These are phyloP conservation scores for Hippophae tibetana DNA, from an alignment of 306 rosid genomes.

Conservation along the genomic window DNA sequence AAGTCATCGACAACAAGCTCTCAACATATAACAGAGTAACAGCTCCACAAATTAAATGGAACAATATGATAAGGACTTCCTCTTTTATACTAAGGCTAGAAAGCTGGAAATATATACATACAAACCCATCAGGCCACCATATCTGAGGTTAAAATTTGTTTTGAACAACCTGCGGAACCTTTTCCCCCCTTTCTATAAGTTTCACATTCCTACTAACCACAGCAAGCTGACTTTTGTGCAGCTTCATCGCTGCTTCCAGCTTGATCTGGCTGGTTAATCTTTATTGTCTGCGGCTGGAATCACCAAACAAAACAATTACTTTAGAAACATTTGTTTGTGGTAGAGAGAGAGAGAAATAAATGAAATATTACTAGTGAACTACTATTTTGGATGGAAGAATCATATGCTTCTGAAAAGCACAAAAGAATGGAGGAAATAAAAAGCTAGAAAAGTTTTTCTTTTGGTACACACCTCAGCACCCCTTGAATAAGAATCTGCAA, in stretches of 20 bases:
- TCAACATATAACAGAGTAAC: constrained; percentile 5
- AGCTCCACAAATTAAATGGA: constrained; percentile 20
- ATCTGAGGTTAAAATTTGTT: no score
- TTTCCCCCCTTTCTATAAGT: constrained; percentile 5
- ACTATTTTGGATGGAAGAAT: constrained; percentile 4
- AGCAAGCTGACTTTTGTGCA: constrained; percentile 58
- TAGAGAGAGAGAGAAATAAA: neutral
- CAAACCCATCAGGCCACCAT: constrained; percentile 15
- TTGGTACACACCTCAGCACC: constrained; percentile 37
- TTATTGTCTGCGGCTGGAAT: constrained; percentile 59
- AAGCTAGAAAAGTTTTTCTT: constrained; percentile 1
- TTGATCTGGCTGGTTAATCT: constrained; percentile 50
- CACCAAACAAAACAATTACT: constrained; percentile 7
- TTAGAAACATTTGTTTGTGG: constrained; percentile 9
- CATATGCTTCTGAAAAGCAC: neutral
- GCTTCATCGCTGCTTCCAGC: constrained; percentile 40
- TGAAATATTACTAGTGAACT: neutral
- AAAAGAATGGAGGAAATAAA: constrained; percentile 4
- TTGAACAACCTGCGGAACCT: constrained; percentile 10
- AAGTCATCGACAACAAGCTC: constrained; percentile 4
- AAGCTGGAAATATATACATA: constrained; percentile 19
- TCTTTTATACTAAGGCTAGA: constrained; percentile 23
- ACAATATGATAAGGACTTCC: constrained; percentile 22
- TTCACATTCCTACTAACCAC: constrained; percentile 33
- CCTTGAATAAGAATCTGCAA: constrained; percentile 64